phyloP scores from a whole-genome alignment of 73 alveolate genomes.

The Tetrahymena borealis region DNA sequence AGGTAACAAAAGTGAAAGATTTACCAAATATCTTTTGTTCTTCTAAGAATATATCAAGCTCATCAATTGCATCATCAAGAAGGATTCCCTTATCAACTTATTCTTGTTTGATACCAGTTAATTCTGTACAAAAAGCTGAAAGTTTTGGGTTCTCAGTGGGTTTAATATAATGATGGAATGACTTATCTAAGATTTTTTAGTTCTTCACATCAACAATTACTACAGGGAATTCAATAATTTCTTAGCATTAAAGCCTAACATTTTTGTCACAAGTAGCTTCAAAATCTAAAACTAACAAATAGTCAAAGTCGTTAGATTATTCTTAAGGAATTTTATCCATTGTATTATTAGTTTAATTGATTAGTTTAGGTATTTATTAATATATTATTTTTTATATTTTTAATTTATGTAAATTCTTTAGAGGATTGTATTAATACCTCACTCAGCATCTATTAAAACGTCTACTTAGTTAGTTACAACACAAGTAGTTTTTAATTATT shows the following conservation, averaged over 20 bases:
- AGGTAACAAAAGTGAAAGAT: not conserved
- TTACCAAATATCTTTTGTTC: not conserved
- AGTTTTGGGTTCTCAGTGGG: constrained; percentile 62
- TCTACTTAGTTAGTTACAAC: too few species aligned
- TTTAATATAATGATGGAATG: constrained; percentile 50
- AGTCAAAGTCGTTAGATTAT: constrained; percentile 58
- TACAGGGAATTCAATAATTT: constrained; percentile 80
- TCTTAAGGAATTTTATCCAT: too few species aligned
- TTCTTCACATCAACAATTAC: constrained; percentile 46
- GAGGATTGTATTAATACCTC: too few species aligned
- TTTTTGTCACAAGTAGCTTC: constrained; percentile 70
- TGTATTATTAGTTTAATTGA: too few species aligned
- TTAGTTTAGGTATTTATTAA: too few species aligned
- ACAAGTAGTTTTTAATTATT: too few species aligned
- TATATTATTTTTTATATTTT: too few species aligned
- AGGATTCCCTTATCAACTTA: constrained; percentile 61
- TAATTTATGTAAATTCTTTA: too few species aligned
- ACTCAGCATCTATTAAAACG: too few species aligned
- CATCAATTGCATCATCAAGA: constrained; percentile 46
- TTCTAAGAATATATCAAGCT: constrained; percentile 29
- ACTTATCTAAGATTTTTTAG: constrained; percentile 42
- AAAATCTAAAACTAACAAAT: constrained; percentile 66
- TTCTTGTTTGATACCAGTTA: constrained; percentile 76
- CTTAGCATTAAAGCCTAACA: constrained; percentile 32
- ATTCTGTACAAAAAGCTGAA: constrained; percentile 68